Conservation (phyloP, 352 stramenopile genomes). For the Phytophthora pluvialis region DNA sequence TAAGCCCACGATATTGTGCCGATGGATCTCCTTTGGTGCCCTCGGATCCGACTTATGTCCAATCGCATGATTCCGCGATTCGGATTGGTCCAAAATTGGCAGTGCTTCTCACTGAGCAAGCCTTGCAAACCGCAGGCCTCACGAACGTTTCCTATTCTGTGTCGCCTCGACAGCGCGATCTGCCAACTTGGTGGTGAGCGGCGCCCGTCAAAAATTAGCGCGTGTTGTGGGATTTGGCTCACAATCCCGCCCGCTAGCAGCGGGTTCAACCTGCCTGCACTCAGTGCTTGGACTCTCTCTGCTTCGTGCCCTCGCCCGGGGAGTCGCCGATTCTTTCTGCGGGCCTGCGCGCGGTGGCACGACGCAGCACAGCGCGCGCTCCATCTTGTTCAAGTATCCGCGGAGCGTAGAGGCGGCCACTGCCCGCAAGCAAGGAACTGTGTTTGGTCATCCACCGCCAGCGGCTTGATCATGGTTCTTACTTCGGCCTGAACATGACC, state of each 20-base stretch:
- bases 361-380: conserved; percentile 19
- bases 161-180: neutral
- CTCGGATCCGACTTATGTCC: conserved; percentile 12
- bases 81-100: too few relatives aligned
- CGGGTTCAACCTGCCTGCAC: conserved; percentile 7
- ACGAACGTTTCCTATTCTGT: too few relatives aligned
- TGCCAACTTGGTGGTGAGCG: conserved; percentile 1
- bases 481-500: neutral
- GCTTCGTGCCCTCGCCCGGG: conserved; percentile 1
- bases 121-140: too few relatives aligned
- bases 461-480: conserved; percentile 6
- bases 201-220: conserved; percentile 16
- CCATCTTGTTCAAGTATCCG: conserved; percentile 20
- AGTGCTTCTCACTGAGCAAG: too few relatives aligned
- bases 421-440: conserved; percentile 4
- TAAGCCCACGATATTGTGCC: neutral
- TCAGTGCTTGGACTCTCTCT: neutral
- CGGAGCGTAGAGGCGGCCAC: neutral
- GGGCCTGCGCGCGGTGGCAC: conserved; percentile 12
- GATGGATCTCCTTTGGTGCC: too few relatives aligned
- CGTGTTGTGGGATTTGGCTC: conserved; percentile 22
- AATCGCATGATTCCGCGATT: too few relatives aligned
- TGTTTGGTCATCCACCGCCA: conserved; percentile 6
- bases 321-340: conserved; percentile 20
- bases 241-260: conserved; percentile 17